Percentiles rank a stretch among this genome's conserved stretches.
phyloP scores from a whole-genome alignment of 768 basidiomycete species.

The Daedalea quercina region DNA sequence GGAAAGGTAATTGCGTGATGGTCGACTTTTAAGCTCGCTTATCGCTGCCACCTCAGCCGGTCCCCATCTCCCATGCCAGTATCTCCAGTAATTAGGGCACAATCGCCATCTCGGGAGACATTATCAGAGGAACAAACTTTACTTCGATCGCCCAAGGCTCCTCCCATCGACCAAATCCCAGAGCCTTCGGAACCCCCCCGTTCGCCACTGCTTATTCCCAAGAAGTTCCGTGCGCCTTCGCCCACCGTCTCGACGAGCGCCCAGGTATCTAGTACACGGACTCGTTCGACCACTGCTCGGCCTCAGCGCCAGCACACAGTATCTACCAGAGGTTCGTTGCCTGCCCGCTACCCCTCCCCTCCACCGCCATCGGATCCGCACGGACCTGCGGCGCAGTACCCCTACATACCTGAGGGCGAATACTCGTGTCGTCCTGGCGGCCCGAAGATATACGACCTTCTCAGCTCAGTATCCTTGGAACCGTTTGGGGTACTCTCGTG shows the following conservation, averaged over 20 bases:
- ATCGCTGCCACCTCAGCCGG: not conserved
- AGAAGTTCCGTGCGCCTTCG: constrained; percentile 1
- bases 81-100: too few relatives aligned
- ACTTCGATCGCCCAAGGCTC: not conserved
- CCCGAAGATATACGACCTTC: constrained; percentile 55
- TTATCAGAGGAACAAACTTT: not conserved
- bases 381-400: constrained; percentile 17
- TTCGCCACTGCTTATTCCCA: not conserved
- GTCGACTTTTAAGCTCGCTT: too few relatives aligned
- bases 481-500: constrained; percentile 62
- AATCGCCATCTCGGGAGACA: too few relatives aligned
- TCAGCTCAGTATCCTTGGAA: constrained; percentile 53
- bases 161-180: not conserved
- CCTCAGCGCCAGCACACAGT: not conserved
- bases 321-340: constrained; percentile 8
- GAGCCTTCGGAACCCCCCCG: not conserved
- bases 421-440: constrained; percentile 67
- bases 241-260: constrained; percentile 1
- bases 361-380: constrained; percentile 15
- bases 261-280: not conserved
- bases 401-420: constrained; percentile 11
- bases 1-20: not conserved
- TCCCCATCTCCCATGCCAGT: not conserved
- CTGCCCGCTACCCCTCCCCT: constrained; percentile 12
- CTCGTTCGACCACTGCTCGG: not conserved